Evolutionary conservation across 2,329 filamentous ascomycete species (phyloP).

Genomic region (Paecilomyces sp.): DNA sequence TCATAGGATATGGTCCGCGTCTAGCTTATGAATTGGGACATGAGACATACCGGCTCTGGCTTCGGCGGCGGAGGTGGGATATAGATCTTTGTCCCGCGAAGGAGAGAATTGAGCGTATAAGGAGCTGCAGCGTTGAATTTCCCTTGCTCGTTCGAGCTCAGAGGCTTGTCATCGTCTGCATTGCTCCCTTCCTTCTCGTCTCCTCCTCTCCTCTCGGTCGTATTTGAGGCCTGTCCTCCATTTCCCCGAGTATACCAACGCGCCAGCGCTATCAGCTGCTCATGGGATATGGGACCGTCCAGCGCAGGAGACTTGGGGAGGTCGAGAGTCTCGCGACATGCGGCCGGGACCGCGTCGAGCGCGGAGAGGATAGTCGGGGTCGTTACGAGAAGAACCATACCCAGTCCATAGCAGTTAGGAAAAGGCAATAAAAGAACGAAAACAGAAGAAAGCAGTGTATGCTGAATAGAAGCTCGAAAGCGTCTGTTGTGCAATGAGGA

Average conservation of each 20-base stretch:
- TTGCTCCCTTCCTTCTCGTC: constrained; percentile 3
- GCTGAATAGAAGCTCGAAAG: background rate
- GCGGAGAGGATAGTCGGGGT: constrained; percentile 33
- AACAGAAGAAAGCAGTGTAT: background rate
- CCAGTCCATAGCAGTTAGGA: background rate
- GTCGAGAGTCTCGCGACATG: constrained; percentile 24
- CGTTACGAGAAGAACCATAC: constrained; percentile 36
- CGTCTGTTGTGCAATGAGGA: background rate
- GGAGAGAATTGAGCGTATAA: constrained; percentile 59
- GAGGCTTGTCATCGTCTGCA: background rate
- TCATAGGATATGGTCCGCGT: too few relatives aligned
- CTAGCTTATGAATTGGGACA: background rate
- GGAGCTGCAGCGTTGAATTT: constrained; percentile 14
- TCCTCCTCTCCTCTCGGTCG: constrained; percentile 16
- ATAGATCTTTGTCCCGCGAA: constrained; percentile 67
- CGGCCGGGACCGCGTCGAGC: constrained; percentile 26
- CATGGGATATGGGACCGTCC: constrained; percentile 35
- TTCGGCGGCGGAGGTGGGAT: constrained; percentile 73
- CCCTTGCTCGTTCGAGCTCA: background rate
- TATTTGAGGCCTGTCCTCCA: background rate
- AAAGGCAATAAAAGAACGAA: background rate
- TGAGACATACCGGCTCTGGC: constrained; percentile 60
- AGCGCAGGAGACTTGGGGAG: constrained; percentile 21
- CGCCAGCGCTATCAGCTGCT: constrained; percentile 31
- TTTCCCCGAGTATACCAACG: constrained; percentile 15